Percentiles rank a stretch among this genome's conserved stretches.
Evolutionary conservation across 1,139 yeast genomes (phyloP).

Genomic region (Suhomyces chickasaworum): DNA sequence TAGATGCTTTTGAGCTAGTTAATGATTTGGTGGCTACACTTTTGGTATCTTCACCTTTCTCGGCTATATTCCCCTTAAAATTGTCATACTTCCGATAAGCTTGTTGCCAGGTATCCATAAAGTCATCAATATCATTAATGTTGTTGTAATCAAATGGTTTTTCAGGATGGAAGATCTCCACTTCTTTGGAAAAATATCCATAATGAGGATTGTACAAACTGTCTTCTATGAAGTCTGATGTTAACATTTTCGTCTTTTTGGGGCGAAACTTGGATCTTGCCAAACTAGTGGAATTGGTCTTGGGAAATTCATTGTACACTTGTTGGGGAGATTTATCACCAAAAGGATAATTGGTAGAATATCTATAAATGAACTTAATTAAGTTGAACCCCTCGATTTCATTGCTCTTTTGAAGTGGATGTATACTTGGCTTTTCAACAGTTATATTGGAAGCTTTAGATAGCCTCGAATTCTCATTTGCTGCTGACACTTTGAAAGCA

Average conservation of each 20-base stretch:
- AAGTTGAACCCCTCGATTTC: constrained; percentile 28
- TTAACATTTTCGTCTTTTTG: constrained; percentile 62
- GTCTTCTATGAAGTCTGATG: constrained; percentile 82
- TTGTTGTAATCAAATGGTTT: constrained; percentile 62
- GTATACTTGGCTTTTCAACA: constrained; percentile 17
- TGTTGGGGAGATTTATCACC: constrained; percentile 42
- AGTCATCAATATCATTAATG: constrained; percentile 67
- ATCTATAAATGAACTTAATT: constrained; percentile 41
- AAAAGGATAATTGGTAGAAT: constrained; percentile 50
- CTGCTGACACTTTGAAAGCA: constrained; percentile 45
- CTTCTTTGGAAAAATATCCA: constrained; percentile 80
- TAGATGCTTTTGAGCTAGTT: too few species aligned
- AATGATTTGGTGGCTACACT: too few species aligned
- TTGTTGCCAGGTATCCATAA: constrained; percentile 65
- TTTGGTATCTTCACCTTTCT: not conserved
- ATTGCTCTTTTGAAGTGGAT: constrained; percentile 33
- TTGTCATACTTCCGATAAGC: constrained; percentile 64
- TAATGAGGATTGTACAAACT: constrained; percentile 78
- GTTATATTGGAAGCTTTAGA: constrained; percentile 1
- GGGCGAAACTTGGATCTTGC: constrained; percentile 56
- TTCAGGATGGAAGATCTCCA: constrained; percentile 70
- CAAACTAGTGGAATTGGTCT: constrained; percentile 48
- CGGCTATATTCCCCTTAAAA: constrained; percentile 6
- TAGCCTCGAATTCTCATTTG: constrained; percentile 22
- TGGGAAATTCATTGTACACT: constrained; percentile 42